Evolutionary conservation across 2,329 filamentous ascomycete genomes (phyloP).

Genomic region (Aspergillus pseudotamarii): DNA sequence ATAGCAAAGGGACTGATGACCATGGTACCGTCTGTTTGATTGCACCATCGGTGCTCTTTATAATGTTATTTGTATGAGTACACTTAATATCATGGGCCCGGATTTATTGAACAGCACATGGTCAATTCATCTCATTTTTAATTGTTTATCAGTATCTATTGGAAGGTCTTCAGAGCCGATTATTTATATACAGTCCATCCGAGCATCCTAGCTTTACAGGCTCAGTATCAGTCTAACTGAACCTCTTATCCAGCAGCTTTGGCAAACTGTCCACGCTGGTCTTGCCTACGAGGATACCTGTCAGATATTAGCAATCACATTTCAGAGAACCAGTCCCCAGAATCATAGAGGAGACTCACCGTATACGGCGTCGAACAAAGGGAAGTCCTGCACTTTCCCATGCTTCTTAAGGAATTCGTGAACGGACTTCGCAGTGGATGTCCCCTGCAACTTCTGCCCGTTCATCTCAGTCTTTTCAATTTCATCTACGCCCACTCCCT

Average conservation of each 20-base stretch:
- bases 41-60: background rate
- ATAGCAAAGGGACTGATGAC: constrained; percentile 28
- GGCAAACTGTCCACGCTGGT: background rate
- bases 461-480: constrained; percentile 22
- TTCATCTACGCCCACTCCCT: constrained; percentile 20
- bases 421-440: constrained; percentile 18
- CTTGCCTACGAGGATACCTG: background rate
- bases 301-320: background rate
- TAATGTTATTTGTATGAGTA: background rate
- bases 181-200: background rate
- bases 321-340: background rate
- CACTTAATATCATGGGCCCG: background rate
- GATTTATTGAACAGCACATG: background rate
- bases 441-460: constrained; percentile 21
- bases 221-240: background rate
- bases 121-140: background rate
- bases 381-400: constrained; percentile 16
- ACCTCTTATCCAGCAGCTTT: background rate
- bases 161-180: background rate
- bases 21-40: constrained; percentile 11
- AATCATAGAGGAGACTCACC: background rate
- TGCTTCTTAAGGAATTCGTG: constrained; percentile 18
- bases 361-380: constrained; percentile 13
- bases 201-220: background rate
- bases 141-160: background rate